These are phyloP conservation scores for Lyophyllum decastes DNA, from an alignment of 768 basidiomycete species.

Conservation along the genomic window DNA sequence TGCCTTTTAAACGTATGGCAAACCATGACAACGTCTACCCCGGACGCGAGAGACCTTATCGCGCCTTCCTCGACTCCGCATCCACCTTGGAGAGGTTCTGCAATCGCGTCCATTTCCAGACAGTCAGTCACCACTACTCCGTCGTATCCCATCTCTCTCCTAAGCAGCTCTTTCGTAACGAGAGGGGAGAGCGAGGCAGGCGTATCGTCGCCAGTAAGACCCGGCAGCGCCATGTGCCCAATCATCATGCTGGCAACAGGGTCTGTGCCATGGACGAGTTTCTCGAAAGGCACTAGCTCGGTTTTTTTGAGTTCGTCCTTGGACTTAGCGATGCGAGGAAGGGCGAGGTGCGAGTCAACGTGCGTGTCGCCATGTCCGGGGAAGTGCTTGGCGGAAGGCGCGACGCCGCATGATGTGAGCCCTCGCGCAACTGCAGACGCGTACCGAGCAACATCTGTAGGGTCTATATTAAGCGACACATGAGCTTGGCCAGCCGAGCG, in stretches of 20 bases:
- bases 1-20: conserved; percentile 64
- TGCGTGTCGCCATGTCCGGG: conserved; percentile 77
- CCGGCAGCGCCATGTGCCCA: conserved; percentile 71
- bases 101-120: conserved; percentile 75
- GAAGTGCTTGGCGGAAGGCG: conserved; percentile 70
- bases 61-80: conserved; percentile 55
- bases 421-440: conserved; percentile 50
- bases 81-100: conserved; percentile 43
- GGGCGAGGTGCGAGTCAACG: conserved; percentile 67
- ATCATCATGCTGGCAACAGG: conserved; percentile 65
- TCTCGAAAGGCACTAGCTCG: conserved; percentile 63
- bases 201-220: conserved; percentile 51
- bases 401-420: conserved; percentile 48
- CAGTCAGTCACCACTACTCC: conserved; percentile 76
- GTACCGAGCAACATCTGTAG: conserved; percentile 49
- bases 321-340: conserved; percentile 61
- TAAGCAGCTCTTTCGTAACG: conserved; percentile 55
- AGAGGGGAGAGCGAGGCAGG: conserved; percentile 60
- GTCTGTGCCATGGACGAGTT: conserved; percentile 34
- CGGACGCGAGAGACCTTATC: conserved; percentile 56
- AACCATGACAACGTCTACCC: conserved; percentile 75
- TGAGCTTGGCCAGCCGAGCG: neutral
- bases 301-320: conserved; percentile 38
- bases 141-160: conserved; percentile 48
- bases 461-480: conserved; percentile 40